Evolutionary conservation across 2,329 filamentous ascomycete species (phyloP).

Genomic region (Ascochyta fabae): DNA sequence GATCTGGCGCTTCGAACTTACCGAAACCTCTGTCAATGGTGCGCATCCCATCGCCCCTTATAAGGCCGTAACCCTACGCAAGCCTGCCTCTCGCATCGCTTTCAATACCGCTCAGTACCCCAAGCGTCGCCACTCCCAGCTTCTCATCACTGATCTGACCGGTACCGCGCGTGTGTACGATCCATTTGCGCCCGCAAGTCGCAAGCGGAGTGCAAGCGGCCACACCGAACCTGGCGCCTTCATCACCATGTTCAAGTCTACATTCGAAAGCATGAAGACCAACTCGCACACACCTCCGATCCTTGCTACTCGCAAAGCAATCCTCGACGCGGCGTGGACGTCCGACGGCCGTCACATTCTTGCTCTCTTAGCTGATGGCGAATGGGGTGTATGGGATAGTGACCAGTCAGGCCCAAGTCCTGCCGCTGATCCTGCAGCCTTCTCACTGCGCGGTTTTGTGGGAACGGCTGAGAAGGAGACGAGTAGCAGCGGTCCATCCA

Average conservation of each 20-base stretch:
- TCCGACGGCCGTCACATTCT: conserved; percentile 55
- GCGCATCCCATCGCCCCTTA: conserved; percentile 52
- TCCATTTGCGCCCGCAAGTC: conserved; percentile 51
- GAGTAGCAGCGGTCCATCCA: conserved; percentile 27
- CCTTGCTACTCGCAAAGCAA: conserved; percentile 53
- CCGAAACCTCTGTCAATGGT: conserved; percentile 45
- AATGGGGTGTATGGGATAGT: conserved; percentile 62
- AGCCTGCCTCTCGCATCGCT: conserved; percentile 57
- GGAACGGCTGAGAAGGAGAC: conserved; percentile 35
- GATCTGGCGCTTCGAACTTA: conserved; percentile 50
- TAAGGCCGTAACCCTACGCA: conserved; percentile 56
- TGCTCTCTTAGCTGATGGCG: conserved; percentile 57
- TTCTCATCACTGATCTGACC: conserved; percentile 62
- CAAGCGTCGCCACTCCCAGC: conserved; percentile 59
- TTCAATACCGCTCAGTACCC: conserved; percentile 63
- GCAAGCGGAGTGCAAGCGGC: conserved; percentile 29
- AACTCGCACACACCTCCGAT: conserved; percentile 31
- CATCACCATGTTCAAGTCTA: conserved; percentile 41
- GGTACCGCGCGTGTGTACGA: conserved; percentile 66
- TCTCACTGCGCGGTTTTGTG: conserved; percentile 48
- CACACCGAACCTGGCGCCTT: conserved; percentile 36
- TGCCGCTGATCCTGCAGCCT: conserved; percentile 38
- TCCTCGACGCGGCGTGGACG: conserved; percentile 58
- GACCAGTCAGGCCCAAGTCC: conserved; percentile 44
- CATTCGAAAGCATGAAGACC: conserved; percentile 41